Evolutionary conservation across 2,329 filamentous ascomycete species (phyloP).

Genomic region (Calonectria naviculata): DNA sequence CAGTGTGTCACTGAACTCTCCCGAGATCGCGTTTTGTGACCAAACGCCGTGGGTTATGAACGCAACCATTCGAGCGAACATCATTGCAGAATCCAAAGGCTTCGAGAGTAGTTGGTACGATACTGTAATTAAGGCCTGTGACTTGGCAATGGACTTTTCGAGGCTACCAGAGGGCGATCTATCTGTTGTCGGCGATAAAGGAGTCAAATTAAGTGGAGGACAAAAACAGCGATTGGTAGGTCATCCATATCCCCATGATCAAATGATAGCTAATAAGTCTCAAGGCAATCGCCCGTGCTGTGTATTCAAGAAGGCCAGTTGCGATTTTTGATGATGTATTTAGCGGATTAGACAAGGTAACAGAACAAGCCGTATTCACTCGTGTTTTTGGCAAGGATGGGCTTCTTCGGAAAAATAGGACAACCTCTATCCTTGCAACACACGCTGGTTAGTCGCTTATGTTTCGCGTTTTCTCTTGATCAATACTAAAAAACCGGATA

Average conservation of each 20-base stretch:
- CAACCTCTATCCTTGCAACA: conserved; percentile 47
- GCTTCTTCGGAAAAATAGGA: conserved; percentile 44
- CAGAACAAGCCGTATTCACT: conserved; percentile 53
- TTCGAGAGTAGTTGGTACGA: conserved; percentile 47
- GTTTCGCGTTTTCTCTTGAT: too few species aligned
- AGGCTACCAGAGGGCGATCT: conserved; percentile 37
- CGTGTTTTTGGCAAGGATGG: conserved; percentile 51
- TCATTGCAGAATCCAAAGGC: conserved; percentile 43
- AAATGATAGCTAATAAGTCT: background rate
- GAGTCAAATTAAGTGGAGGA: conserved; percentile 48
- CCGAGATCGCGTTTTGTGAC: conserved; percentile 43
- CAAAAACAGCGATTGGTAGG: conserved; percentile 48
- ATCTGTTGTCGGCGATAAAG: conserved; percentile 45
- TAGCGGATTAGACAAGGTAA: conserved; percentile 53
- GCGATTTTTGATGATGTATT: conserved; percentile 53
- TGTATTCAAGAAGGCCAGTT: conserved; percentile 46
- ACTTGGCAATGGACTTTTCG: conserved; percentile 43
- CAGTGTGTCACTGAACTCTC: conserved; percentile 31
- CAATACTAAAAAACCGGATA: background rate
- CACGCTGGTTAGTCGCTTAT: conserved; percentile 40
- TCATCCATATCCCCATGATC: background rate
- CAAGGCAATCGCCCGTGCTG: conserved; percentile 46
- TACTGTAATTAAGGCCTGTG: conserved; percentile 47
- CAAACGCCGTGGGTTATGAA: conserved; percentile 49
- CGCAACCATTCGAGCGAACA: conserved; percentile 47